These are phyloP conservation scores for Pseudopyrenochaeta lycopersici DNA, from an alignment of 2,329 filamentous ascomycete species.

Conservation along the genomic window DNA sequence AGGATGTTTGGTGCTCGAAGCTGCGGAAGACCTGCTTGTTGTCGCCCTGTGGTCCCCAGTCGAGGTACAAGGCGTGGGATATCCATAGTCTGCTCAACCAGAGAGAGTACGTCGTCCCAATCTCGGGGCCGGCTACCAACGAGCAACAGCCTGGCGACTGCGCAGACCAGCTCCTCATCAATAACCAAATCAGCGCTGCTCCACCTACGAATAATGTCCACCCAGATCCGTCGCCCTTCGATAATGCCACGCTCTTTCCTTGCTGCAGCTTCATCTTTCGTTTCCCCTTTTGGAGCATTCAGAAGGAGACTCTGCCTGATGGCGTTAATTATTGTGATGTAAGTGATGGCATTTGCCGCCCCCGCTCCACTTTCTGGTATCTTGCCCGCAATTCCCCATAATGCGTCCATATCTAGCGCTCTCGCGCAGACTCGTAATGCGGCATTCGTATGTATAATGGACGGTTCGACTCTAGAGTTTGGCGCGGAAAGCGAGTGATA, in stretches of 20 bases:
- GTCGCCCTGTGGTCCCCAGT: constrained; percentile 41
- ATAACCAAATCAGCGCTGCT: constrained; percentile 72
- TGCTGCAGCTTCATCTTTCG: constrained; percentile 33
- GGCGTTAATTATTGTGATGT: constrained; percentile 82
- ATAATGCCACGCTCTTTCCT: constrained; percentile 61
- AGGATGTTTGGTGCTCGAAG: constrained; percentile 49
- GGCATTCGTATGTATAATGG: constrained; percentile 86
- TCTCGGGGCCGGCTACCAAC: constrained; percentile 68
- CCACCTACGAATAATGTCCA: constrained; percentile 81
- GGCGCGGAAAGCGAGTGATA: constrained; percentile 78
- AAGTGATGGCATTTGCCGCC: constrained; percentile 76
- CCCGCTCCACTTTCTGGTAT: constrained; percentile 71
- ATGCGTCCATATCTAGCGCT: constrained; percentile 77
- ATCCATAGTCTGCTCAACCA: constrained; percentile 84
- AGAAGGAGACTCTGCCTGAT: constrained; percentile 58
- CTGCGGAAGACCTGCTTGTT: constrained; percentile 31
- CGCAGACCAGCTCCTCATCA: constrained; percentile 80
- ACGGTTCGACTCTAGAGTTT: constrained; percentile 72
- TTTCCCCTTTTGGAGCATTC: constrained; percentile 36
- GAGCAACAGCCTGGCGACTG: constrained; percentile 83
- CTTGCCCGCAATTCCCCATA: constrained; percentile 80
- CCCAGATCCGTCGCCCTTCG: constrained; percentile 80
- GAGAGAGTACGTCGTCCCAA: constrained; percentile 74
- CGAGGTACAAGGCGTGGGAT: constrained; percentile 66
- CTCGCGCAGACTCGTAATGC: constrained; percentile 82